Conservation (phyloP, 768 basidiomycete genomes). For the Termitomyces sp. region DNA sequence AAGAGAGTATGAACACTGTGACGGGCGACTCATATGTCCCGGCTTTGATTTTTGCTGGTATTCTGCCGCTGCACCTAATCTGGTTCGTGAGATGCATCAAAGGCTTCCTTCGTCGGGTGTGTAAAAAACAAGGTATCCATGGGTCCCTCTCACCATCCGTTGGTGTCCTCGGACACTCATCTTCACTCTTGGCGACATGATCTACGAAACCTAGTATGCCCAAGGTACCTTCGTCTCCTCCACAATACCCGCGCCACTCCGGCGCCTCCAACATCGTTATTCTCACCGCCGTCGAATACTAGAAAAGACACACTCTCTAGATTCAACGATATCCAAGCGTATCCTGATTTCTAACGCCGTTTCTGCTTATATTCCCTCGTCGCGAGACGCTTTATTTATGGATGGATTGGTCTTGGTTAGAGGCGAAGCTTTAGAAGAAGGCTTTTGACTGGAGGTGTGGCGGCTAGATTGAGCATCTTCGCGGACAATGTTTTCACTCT, state of each 20-base stretch:
- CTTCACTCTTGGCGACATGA: not conserved
- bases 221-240: not conserved
- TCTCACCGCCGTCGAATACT: conserved; percentile 6
- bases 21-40: conserved; percentile 35
- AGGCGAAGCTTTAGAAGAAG: not conserved
- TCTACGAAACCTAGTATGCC: not conserved
- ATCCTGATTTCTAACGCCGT: not conserved
- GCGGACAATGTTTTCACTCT: not conserved
- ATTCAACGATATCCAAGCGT: not conserved
- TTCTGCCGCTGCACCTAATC: conserved; percentile 45
- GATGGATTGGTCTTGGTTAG: conserved; percentile 13
- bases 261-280: not conserved
- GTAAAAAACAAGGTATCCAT: not conserved
- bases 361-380: conserved; percentile 3
- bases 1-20: conserved; percentile 22
- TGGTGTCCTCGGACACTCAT: not conserved
- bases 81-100: conserved; percentile 51
- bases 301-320: conserved; percentile 1
- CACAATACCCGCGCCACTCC: not conserved
- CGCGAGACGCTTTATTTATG: conserved; percentile 11
- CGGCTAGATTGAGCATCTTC: not conserved
- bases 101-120: conserved; percentile 34
- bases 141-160: not conserved
- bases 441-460: not conserved
- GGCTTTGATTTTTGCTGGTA: conserved; percentile 29